Base-by-base conservation (phyloP, 2,329 filamentous ascomycete genomes). In the Blumeriella jaapii region DNA sequence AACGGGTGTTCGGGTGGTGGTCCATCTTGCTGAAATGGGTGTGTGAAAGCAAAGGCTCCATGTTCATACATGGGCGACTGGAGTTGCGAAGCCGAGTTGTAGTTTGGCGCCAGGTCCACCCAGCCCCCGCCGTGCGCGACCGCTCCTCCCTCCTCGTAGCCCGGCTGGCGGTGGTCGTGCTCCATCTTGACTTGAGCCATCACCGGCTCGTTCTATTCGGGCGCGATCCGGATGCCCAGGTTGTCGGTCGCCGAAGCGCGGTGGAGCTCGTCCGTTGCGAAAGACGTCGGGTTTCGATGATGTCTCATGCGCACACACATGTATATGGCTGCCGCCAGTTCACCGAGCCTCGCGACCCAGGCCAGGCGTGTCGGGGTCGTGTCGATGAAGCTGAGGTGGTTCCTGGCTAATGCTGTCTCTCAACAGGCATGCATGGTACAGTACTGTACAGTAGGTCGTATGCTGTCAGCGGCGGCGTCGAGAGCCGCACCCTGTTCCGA, bases 41-140 rank as follows among this genome's bases (percentile, higher is more conserved):
- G 61, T 45, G 70, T 63, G 58, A 80, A 86, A 39, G 65, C 76
- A 47, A 73, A 74, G 10, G 64, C 67, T 40, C 67, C 63, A 53
- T 82, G 85, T 48, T 82, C 79, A 25, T 74, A 66, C 60, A 84
- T 73, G 15, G 78, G 74, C 38, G 78, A 80, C 42, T 78, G 73
- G 47, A 76, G 74, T 51, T 83, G 82, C 5, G 33, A 29, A 10
- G 74, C 53, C 23, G 56, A 51, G 33, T 43, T 51, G 35, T 57
- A 59, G 29, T 44, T 47, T 38, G 51, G 48, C 58, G 44, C 61
- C 65, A 76, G 68, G 50, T 68, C 67, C 30, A 63, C 62, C 74
- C 73, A 75, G 51, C 59, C 61, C 41, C 70, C 64, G 52, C 58
- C 61, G 40, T 58, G 54, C 46, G 61, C 57, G 39, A 64, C 57